Conservation (phyloP, 441 rosid genomes). For the Pelargonium fulgidum region DNA sequence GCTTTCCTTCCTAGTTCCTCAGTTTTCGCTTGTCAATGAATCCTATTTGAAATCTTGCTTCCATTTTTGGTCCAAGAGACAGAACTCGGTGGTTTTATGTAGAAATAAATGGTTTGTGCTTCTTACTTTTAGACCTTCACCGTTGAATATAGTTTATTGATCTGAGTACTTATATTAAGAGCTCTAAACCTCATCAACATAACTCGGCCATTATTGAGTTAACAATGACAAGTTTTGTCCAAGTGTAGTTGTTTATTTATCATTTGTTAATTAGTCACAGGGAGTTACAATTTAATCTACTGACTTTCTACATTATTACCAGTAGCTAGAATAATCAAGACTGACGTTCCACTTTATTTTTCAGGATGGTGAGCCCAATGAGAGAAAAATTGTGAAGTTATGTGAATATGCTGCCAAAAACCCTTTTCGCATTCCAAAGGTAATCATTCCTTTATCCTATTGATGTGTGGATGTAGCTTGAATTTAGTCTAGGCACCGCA, state of each 20-base stretch:
- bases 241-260: not conserved
- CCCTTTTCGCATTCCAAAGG: slow-evolving; percentile 93
- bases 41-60: not conserved
- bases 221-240: not conserved
- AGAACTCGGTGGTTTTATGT: not conserved
- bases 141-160: not conserved
- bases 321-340: slow-evolving; percentile 9
- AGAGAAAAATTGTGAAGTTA: slow-evolving; percentile 74
- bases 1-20: not conserved
- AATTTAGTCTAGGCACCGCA: not conserved
- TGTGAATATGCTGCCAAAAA: slow-evolving; percentile 95
- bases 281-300: not conserved
- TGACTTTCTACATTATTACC: not conserved
- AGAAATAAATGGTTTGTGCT: not conserved
- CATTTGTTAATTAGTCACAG: not conserved
- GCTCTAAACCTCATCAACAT: not conserved
- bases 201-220: not conserved
- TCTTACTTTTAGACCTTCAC: not conserved
- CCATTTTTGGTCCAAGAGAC: not conserved
- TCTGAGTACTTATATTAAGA: not conserved
- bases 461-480: slow-evolving; percentile 1
- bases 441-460: slow-evolving; percentile 18
- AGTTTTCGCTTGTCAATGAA: not conserved
- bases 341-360: slow-evolving; percentile 16
- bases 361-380: slow-evolving; percentile 73